A percentile compares a stretch with the other conserved stretches of the same genome.
These are phyloP conservation scores for Malassezia globosa DNA, from an alignment of 1,284 basidiomycete species.

Conservation along the genomic window DNA sequence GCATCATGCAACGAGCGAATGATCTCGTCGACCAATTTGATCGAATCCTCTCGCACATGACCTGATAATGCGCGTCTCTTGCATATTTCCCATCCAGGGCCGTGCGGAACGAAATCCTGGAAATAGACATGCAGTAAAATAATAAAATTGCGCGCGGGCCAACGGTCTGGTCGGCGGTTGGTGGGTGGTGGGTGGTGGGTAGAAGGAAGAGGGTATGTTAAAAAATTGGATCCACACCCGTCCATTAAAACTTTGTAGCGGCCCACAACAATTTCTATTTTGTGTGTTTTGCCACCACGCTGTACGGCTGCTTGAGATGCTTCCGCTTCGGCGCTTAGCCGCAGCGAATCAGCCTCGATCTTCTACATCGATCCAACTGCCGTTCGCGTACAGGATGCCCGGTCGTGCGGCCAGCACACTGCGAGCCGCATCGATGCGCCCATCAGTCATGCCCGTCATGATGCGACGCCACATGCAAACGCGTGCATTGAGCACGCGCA, in stretches of 20 bases:
- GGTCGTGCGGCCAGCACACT: constrained; percentile 4
- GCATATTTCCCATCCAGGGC: too few species aligned
- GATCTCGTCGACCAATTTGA: constrained; percentile 17
- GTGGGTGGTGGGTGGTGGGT: too few species aligned
- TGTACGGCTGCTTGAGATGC: neutral
- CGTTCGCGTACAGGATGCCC: constrained; percentile 1
- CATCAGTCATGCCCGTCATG: neutral
- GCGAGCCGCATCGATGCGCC: neutral
- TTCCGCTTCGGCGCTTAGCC: constrained; percentile 1
- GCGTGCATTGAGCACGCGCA: constrained; percentile 38
- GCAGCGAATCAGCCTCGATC: neutral
- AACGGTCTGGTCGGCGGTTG: too few species aligned
- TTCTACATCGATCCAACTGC: too few species aligned
- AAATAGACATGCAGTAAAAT: too few species aligned
- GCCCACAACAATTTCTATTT: neutral
- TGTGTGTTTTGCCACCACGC: neutral
- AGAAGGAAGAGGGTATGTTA: too few species aligned
- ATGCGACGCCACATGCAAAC: constrained; percentile 29
- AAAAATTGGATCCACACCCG: too few species aligned
- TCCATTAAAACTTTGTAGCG: too few species aligned
- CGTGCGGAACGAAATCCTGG: too few species aligned
- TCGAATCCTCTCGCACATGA: neutral
- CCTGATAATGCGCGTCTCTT: too few species aligned
- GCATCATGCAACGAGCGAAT: constrained; percentile 9
- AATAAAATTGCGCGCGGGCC: neutral